Percentiles rank a stretch among this genome's conserved stretches.
These are phyloP conservation scores for Talaromyces verruculosus DNA, from an alignment of 2,329 filamentous ascomycete genomes.

Conservation along the genomic window DNA sequence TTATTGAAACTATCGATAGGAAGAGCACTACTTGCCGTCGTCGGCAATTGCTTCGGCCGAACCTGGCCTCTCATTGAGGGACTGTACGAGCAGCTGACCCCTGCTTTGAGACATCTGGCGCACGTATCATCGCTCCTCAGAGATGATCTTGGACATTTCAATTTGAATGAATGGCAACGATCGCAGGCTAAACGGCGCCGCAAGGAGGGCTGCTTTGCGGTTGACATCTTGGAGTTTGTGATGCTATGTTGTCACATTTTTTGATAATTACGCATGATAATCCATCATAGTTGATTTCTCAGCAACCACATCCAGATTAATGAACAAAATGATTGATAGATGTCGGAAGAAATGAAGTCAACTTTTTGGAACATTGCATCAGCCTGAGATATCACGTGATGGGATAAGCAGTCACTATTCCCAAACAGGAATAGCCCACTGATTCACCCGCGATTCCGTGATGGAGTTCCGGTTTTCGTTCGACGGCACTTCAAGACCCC, in stretches of 20 bases:
- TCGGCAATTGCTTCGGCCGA: constrained; percentile 2
- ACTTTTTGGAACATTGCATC: neutral
- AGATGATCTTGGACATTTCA: constrained; percentile 16
- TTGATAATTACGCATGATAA: neutral
- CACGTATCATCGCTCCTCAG: neutral
- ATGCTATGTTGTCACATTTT: neutral
- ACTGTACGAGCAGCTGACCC: constrained; percentile 14
- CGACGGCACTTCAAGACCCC: constrained; percentile 6
- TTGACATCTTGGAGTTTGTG: constrained; percentile 12
- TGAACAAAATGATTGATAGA: neutral
- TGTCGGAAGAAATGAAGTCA: neutral
- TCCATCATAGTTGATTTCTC: neutral
- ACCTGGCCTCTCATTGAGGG: constrained; percentile 19
- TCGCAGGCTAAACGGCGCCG: constrained; percentile 20
- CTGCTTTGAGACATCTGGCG: constrained; percentile 14
- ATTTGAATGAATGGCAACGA: constrained; percentile 19
- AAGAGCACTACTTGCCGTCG: neutral
- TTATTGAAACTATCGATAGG: constrained; percentile 2
- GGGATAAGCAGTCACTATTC: neutral
- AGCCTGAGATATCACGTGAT: constrained; percentile 14
- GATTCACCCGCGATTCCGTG: constrained; percentile 12
- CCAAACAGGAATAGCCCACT: constrained; percentile 12
- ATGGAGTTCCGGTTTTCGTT: constrained; percentile 22
- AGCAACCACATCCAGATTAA: neutral
- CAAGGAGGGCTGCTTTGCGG: neutral